Percentiles rank a stretch among this genome's conserved stretches.
phyloP scores from a whole-genome alignment of 2,329 filamentous ascomycete genomes.

The Hypoxylon sp. region DNA sequence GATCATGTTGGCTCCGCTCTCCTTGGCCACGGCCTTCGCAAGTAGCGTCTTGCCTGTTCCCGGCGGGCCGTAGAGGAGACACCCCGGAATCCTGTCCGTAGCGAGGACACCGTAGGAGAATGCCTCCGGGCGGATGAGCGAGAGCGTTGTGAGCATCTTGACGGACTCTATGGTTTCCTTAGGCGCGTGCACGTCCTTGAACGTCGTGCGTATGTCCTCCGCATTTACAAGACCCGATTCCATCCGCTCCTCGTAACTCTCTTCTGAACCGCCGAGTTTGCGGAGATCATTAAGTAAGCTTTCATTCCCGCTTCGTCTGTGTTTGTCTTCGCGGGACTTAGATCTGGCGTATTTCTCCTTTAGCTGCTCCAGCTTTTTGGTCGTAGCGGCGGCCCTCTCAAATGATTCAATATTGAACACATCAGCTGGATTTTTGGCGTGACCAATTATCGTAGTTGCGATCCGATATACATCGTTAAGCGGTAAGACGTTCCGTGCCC shows the following conservation, averaged over 20 bases:
- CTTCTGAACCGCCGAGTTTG: conserved; percentile 58
- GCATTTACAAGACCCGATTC: conserved; percentile 84
- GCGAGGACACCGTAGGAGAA: conserved; percentile 95
- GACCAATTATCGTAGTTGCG: conserved; percentile 43
- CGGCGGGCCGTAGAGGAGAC: conserved; percentile 87
- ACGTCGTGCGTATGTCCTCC: conserved; percentile 84
- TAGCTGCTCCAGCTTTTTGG: conserved; percentile 37
- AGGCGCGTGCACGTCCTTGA: conserved; percentile 85
- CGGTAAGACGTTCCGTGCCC: conserved; percentile 36
- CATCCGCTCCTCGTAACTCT: conserved; percentile 83
- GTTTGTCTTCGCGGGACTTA: conserved; percentile 50
- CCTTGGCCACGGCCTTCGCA: conserved; percentile 73
- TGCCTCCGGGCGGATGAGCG: conserved; percentile 87
- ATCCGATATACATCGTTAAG: conserved; percentile 42
- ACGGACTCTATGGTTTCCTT: conserved; percentile 85
- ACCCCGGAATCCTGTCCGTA: conserved; percentile 88
- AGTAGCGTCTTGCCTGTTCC: conserved; percentile 79
- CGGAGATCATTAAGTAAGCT: conserved; percentile 42
- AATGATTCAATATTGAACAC: conserved; percentile 31
- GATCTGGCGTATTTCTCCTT: conserved; percentile 49
- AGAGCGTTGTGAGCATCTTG: conserved; percentile 87
- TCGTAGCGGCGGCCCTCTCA: conserved; percentile 28
- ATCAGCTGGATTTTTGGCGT: conserved; percentile 20
- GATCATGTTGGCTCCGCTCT: conserved; percentile 76
- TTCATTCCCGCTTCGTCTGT: conserved; percentile 35